phyloP scores from a whole-genome alignment of 768 basidiomycete species.

The Cystobasidium tubakii region DNA sequence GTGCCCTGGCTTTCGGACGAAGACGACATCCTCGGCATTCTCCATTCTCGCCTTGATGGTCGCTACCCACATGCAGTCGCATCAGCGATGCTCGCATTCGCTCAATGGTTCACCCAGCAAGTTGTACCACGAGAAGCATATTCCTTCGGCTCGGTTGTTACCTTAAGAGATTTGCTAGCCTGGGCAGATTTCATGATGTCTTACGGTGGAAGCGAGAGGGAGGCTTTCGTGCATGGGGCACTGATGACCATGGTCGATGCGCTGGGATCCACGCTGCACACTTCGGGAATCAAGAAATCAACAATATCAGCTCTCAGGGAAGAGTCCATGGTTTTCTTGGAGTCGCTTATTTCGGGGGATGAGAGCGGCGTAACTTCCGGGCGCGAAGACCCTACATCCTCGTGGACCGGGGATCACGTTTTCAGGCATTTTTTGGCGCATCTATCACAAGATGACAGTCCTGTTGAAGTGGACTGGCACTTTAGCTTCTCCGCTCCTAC shows the following conservation, averaged over 20 bases:
- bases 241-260: slow-evolving; percentile 84
- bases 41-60: slow-evolving; percentile 62
- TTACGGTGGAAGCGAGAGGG: neutral
- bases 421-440: neutral
- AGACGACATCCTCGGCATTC: slow-evolving; percentile 69
- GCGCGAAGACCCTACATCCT: too few species aligned
- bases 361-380: too few species aligned
- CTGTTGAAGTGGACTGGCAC: slow-evolving; percentile 48
- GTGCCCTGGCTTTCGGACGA: slow-evolving; percentile 75
- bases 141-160: slow-evolving; percentile 55
- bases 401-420: neutral
- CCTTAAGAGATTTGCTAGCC: slow-evolving; percentile 82
- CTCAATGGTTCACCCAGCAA: slow-evolving; percentile 67
- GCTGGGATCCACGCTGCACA: slow-evolving; percentile 49
- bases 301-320: slow-evolving; percentile 4
- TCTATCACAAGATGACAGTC: slow-evolving; percentile 60
- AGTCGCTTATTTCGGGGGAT: neutral
- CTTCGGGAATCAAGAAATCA: neutral
- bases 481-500: slow-evolving; percentile 89
- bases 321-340: neutral
- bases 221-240: slow-evolving; percentile 63
- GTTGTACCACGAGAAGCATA: slow-evolving; percentile 50
- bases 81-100: slow-evolving; percentile 64
- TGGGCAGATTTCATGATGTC: slow-evolving; percentile 84
- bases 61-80: slow-evolving; percentile 57